Base-by-base conservation (phyloP, 192 early-diverging fungal species). In the Martensiomyces pterosporus region DNA sequence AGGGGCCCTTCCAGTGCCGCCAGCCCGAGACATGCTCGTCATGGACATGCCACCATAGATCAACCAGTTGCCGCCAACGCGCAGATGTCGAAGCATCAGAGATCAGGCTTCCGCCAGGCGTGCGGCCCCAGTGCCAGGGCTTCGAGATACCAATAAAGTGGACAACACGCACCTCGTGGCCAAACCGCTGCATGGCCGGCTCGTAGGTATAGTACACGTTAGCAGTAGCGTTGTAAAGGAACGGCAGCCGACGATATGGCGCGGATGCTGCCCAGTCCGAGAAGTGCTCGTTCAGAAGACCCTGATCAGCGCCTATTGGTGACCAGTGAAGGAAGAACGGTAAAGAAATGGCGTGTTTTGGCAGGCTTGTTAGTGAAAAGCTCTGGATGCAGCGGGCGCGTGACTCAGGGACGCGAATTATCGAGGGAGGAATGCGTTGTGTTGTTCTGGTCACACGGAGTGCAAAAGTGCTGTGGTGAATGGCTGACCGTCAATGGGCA, bases 71-170 rank as follows among this genome's bases (percentile, higher is more conserved):
- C 10, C 15, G 74, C 75, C 49, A 81, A 76, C 44, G 74, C 57
- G 57, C 80, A 52, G 46, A 57, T 2, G 37, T 43, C 15, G 50
- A 49, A 15, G 62, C 9, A 16, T 55, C 62, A 4, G 57, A 24
- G 52, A 72, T 14, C 47, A 86, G 60, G 9, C 55, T 57, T 23
- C 85, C 83, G 43, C 83, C 80, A 12, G 76, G 55, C 29, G 78
- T 81, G 17, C 85, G 81, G 21, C 79, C 71, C 72, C 82, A 88
- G 40, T 79, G 77, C 94, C 94, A 97, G 6, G 94, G 94, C 72
- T 97, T 97, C 15, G 77, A 65, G 0, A 67, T 45, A 3, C 94
- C 94, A 43, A 93, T 90, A 68, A 97, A 97, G 52, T 97, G 94
- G 18, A 91, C 80, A 15, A 91, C 85, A 1, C 82, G 79, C 24